Base-by-base conservation (phyloP, 257 asterid genomes). In the Fraxinus anomala region DNA sequence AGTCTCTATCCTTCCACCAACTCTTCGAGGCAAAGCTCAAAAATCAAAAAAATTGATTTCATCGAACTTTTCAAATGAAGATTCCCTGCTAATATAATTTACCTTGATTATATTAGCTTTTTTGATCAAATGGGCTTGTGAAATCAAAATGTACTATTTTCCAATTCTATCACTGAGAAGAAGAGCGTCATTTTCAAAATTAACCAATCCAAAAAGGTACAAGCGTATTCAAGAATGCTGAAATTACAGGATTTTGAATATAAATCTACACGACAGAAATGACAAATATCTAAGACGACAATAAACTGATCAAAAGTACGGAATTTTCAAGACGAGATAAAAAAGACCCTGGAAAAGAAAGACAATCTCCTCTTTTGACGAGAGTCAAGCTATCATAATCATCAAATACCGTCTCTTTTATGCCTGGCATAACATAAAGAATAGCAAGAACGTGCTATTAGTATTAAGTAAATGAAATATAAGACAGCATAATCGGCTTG, bases 341-440 rank as follows among this genome's bases (percentile, higher is more conserved):
- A 79, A 59, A 72, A 79, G 75, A n/a, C n/a, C n/a, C n/a, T n/a
- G n/a, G n/a, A n/a, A n/a, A n/a, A n/a, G n/a, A n/a, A n/a, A n/a
- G 76, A 68, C 40, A 80, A 79, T 44, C 44, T 82, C 86, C 85
- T 44, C 83, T 82, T 70, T 70, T 39, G 79, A 72, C 26, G 70
- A 84, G 82, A 83, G 70, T 61, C 68, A 56, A 70, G 77, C 76
- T 63, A 77, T 78, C 72, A 79, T 85, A 82, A 77, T 77, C 86
- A 78, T 56, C 69, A 61, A 68, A 71, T 68, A 51, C 70, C 31
- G 67, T 65, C 77, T 44, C 51, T 59, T 83, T 77, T 79, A 87
- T 73, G 87, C 84, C 93, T 89, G 88, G 47, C 72, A 56, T 17
- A 23, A 78, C 6, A 72, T 81, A 77, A 65, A 21, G 28, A n/a